Percentiles rank a stretch among this genome's conserved stretches.
phyloP scores from a whole-genome alignment of 2,329 filamentous ascomycete genomes.

The Trematosphaeria pertusa region DNA sequence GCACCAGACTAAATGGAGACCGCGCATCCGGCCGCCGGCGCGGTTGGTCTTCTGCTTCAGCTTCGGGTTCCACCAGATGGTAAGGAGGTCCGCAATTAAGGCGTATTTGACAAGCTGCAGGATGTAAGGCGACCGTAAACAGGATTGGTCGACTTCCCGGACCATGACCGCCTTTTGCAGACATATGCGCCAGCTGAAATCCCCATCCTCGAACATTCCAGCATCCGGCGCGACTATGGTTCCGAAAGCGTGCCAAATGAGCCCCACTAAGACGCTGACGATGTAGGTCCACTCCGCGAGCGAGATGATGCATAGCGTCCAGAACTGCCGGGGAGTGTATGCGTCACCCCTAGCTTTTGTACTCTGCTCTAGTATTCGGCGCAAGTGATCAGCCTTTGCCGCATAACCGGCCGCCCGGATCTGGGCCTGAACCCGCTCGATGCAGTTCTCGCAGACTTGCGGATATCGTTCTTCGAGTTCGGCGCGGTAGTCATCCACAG shows the following conservation, averaged over 20 bases:
- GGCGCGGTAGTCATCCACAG: constrained; percentile 72
- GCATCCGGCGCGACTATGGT: constrained; percentile 25
- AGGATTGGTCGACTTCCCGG: constrained; percentile 29
- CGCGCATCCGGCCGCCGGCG: constrained; percentile 59
- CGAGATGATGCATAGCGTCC: constrained; percentile 54
- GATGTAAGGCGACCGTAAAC: constrained; percentile 33
- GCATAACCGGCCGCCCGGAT: constrained; percentile 78
- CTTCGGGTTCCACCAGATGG: constrained; percentile 73
- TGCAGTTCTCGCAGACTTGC: constrained; percentile 83
- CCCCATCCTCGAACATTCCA: constrained; percentile 5
- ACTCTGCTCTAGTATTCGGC: constrained; percentile 73
- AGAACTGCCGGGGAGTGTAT: constrained; percentile 48
- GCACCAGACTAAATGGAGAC: constrained; percentile 70
- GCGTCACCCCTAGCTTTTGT: constrained; percentile 31
- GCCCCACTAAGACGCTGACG: constrained; percentile 42
- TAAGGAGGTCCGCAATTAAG: constrained; percentile 58
- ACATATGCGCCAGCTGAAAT: constrained; percentile 27
- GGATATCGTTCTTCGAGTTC: constrained; percentile 84
- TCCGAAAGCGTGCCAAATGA: constrained; percentile 46
- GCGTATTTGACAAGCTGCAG: constrained; percentile 35
- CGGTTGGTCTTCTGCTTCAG: constrained; percentile 68
- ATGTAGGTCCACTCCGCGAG: constrained; percentile 53
- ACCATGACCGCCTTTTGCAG: constrained; percentile 26
- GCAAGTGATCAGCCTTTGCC: constrained; percentile 81
- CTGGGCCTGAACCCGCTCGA: constrained; percentile 72